These are phyloP conservation scores for Suillus subalutaceus DNA, from an alignment of 768 basidiomycete species.

Conservation along the genomic window DNA sequence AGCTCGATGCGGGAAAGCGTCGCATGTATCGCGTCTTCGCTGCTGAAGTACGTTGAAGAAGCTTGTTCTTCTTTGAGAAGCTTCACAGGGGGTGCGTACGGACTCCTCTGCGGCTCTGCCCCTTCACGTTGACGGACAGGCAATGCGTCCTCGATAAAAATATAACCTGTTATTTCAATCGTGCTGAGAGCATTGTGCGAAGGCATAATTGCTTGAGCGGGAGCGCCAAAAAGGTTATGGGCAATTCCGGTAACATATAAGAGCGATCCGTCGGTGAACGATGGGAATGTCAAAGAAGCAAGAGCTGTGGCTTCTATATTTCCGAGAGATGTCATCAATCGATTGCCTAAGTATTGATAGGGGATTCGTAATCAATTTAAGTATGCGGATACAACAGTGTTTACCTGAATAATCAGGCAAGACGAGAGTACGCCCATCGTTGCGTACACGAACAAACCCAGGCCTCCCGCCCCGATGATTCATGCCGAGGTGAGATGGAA, in stretches of 20 bases:
- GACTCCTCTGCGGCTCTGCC: conserved; percentile 38
- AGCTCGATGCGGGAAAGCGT: conserved; percentile 42
- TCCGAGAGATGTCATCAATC: conserved; percentile 63
- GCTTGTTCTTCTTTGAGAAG: conserved; percentile 51
- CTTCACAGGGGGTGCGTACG: conserved; percentile 65
- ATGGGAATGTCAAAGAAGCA: conserved; percentile 58
- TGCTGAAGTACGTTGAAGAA: conserved; percentile 33
- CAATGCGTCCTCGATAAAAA: conserved; percentile 54
- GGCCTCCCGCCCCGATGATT: conserved; percentile 66
- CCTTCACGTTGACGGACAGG: conserved; percentile 52
- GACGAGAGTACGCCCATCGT: conserved; percentile 56
- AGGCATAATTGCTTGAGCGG: conserved; percentile 55
- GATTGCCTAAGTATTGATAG: conserved; percentile 48
- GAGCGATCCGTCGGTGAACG: conserved; percentile 57
- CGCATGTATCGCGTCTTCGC: conserved; percentile 21
- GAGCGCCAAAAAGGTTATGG: conserved; percentile 46
- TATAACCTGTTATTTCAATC: conserved; percentile 53
- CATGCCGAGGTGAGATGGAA: conserved; percentile 65
- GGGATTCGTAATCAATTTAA: background rate
- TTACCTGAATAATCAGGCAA: conserved; percentile 65
- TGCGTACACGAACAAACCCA: conserved; percentile 61
- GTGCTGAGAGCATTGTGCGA: conserved; percentile 54
- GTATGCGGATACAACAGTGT: conserved; percentile 13
- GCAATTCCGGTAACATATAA: conserved; percentile 68
- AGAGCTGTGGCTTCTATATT: conserved; percentile 62